phyloP scores from a whole-genome alignment of 306 rosid genomes.

The Begonia peltatifolia region DNA sequence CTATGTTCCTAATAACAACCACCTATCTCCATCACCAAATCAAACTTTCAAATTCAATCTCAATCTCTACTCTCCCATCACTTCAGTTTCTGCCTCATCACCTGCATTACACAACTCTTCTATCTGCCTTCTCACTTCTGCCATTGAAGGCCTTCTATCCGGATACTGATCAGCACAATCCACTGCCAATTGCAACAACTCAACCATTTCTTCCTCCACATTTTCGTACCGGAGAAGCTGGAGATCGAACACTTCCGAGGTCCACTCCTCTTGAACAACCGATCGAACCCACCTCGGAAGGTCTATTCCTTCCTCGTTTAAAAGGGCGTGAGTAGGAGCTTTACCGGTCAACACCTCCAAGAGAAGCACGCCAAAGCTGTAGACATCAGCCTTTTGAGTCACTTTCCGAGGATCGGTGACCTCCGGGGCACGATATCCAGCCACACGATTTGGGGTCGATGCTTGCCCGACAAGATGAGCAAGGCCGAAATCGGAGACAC shows the following conservation, averaged over 20 bases:
- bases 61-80: too few species aligned
- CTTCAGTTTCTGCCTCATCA: too few species aligned
- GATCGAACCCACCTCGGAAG: conserved; percentile 70
- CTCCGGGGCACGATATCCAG: conserved; percentile 58
- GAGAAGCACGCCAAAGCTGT: conserved; percentile 53
- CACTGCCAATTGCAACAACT: conserved; percentile 45
- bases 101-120: conserved; percentile 19
- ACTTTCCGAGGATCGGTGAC: conserved; percentile 53
- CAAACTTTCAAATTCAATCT: too few species aligned
- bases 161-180: conserved; percentile 52
- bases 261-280: conserved; percentile 51
- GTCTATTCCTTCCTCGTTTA: conserved; percentile 61
- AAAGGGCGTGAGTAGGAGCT: conserved; percentile 45
- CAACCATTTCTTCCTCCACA: conserved; percentile 58
- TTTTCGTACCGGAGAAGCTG: conserved; percentile 42
- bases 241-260: conserved; percentile 47
- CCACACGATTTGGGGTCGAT: conserved; percentile 44
- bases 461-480: conserved; percentile 59
- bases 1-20: too few species aligned
- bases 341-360: conserved; percentile 60
- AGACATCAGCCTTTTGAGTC: conserved; percentile 53
- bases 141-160: conserved; percentile 47
- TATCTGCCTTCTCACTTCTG: conserved; percentile 33
- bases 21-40: too few species aligned
- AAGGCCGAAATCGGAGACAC: conserved; percentile 53